phyloP scores from a whole-genome alignment of 1,139 yeast genomes.

The Geotrichum reessii region DNA sequence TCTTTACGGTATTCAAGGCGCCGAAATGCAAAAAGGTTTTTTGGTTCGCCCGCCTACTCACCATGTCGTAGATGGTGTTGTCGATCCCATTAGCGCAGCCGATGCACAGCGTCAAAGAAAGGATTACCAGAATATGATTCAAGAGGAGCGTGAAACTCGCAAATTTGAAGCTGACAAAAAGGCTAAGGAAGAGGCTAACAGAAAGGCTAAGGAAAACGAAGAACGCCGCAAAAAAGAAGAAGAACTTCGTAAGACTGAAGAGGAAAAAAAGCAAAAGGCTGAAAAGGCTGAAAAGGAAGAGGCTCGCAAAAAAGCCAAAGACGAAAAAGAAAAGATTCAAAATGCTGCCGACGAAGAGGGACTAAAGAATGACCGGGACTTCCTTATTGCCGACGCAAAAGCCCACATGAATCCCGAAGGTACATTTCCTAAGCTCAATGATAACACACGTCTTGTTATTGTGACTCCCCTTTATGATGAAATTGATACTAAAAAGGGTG shows the following conservation, averaged over 20 bases:
- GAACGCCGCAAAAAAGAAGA: constrained; percentile 9
- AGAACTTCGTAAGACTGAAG: constrained; percentile 7
- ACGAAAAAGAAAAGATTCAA: neutral
- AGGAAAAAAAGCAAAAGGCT: constrained; percentile 10
- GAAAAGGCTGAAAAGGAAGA: neutral
- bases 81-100: constrained; percentile 9
- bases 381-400: constrained; percentile 4
- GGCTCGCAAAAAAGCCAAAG: constrained; percentile 3
- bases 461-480: constrained; percentile 4
- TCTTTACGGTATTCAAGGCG: constrained; percentile 13
- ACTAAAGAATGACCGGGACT: neutral
- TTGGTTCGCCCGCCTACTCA: constrained; percentile 5
- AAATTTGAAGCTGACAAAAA: neutral
- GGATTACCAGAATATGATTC: constrained; percentile 1
- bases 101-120: constrained; percentile 8
- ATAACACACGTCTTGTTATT: neutral
- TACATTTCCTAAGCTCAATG: neutral
- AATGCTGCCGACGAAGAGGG: constrained; percentile 5
- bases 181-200: constrained; percentile 2
- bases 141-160: neutral
- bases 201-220: constrained; percentile 2
- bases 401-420: neutral
- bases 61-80: constrained; percentile 13
- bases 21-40: constrained; percentile 8
- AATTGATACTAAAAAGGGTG: neutral